Conservation (phyloP, 768 basidiomycete species). For the Mycena floridula region DNA sequence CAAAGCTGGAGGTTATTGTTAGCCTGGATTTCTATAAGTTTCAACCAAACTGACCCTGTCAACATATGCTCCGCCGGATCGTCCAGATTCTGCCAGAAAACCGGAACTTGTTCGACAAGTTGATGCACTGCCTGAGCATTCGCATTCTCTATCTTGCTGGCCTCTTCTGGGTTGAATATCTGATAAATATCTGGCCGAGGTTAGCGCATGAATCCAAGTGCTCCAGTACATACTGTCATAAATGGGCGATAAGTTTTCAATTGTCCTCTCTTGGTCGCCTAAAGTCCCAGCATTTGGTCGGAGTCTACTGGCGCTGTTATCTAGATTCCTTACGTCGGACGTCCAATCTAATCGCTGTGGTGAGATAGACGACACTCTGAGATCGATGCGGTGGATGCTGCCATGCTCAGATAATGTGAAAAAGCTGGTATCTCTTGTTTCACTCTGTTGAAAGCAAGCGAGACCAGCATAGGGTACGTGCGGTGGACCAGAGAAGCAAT, state of each 20-base stretch:
- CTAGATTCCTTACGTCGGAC: slow-evolving; percentile 31
- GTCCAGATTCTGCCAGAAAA: slow-evolving; percentile 50
- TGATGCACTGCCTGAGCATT: slow-evolving; percentile 37
- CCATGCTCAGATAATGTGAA: slow-evolving; percentile 45
- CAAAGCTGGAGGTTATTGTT: slow-evolving; percentile 39
- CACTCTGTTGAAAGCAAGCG: too few species aligned
- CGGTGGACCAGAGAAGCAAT: slow-evolving; percentile 23
- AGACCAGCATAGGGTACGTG: slow-evolving; percentile 2
- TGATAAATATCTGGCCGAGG: slow-evolving; percentile 33
- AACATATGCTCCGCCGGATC: slow-evolving; percentile 45
- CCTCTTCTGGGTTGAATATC: slow-evolving; percentile 17
- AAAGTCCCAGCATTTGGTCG: slow-evolving; percentile 35
- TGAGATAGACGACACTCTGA: slow-evolving; percentile 12
- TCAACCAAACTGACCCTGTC: slow-evolving; percentile 43
- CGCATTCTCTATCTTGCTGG: slow-evolving; percentile 24
- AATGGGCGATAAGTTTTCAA: slow-evolving; percentile 41
- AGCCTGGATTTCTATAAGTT: too few species aligned
- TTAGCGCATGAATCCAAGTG: slow-evolving; percentile 2
- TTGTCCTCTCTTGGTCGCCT: slow-evolving; percentile 34
- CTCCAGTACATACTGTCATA: slow-evolving; percentile 47
- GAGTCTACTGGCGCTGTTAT: slow-evolving; percentile 17
- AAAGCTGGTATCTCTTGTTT: slow-evolving; percentile 24
- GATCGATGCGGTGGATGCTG: slow-evolving; percentile 35
- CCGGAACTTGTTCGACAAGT: slow-evolving; percentile 45
- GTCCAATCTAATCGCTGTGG: slow-evolving; percentile 29